Conservation (phyloP, 495 filamentous ascomycete genomes). For the Trichoderma reesei region DNA sequence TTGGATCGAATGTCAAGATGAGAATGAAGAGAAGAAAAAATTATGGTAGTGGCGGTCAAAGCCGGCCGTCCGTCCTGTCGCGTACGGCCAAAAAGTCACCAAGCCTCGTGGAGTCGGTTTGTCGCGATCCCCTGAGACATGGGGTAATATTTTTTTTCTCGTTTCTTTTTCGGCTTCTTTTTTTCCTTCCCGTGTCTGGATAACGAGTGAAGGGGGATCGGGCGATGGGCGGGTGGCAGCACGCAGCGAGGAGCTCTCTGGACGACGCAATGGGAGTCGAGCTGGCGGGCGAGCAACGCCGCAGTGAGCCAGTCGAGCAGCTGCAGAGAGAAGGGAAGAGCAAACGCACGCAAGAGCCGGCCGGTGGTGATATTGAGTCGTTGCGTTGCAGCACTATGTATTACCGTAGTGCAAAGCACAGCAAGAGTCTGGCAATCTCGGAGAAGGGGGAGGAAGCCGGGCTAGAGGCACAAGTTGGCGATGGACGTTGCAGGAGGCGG, state of each 20-base stretch:
- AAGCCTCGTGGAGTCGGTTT: conserved; percentile 4
- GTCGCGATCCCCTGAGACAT: conserved; percentile 9
- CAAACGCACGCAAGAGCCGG: neutral
- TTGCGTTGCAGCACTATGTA: too few relatives aligned
- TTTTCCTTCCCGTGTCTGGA: neutral
- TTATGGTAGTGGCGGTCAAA: neutral
- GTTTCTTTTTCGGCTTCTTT: neutral
- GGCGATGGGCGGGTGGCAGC: neutral
- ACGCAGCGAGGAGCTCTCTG: neutral
- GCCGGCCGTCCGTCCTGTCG: neutral
- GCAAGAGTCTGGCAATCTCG: neutral
- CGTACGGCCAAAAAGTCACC: neutral
- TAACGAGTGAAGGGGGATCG: neutral
- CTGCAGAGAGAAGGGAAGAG: neutral
- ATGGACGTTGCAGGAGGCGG: neutral
- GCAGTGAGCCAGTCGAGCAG: neutral
- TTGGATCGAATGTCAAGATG: conserved; percentile 2
- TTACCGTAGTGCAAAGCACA: too few relatives aligned
- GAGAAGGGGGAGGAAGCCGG: conserved; percentile 1
- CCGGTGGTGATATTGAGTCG: too few relatives aligned
- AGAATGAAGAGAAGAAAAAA: neutral
- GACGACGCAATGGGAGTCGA: neutral
- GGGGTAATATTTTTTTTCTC: neutral
- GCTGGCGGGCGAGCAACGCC: neutral
- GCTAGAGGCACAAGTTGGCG: conserved; percentile 3